phyloP scores from a whole-genome alignment of 495 filamentous ascomycete species.

The Xylaria castorea region DNA sequence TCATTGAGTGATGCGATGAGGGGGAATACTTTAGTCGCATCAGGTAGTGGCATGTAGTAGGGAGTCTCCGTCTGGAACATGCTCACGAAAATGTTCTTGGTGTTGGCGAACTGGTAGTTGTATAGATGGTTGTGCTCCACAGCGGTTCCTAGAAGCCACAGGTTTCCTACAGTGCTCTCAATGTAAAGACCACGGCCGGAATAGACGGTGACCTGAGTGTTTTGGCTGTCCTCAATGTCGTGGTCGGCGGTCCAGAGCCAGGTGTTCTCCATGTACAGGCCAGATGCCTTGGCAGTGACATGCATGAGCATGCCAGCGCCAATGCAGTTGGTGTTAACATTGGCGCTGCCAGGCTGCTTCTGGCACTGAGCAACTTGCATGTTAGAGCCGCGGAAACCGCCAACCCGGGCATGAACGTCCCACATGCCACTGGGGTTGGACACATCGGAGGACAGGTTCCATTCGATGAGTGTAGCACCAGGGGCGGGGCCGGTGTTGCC shows the following conservation, averaged over 20 bases:
- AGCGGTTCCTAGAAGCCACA: constrained; percentile 71
- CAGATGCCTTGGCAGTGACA: constrained; percentile 68
- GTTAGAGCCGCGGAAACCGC: constrained; percentile 79
- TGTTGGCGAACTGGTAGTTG: constrained; percentile 79
- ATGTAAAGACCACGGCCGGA: constrained; percentile 70
- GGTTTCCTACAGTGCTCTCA: constrained; percentile 59
- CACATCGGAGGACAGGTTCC: constrained; percentile 63
- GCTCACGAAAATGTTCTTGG: constrained; percentile 73
- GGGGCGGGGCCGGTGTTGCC: constrained; percentile 69
- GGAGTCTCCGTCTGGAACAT: constrained; percentile 87
- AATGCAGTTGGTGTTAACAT: constrained; percentile 62
- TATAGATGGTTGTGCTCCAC: constrained; percentile 81
- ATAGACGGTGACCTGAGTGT: constrained; percentile 74
- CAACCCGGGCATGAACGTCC: constrained; percentile 86
- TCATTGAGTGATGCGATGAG: constrained; percentile 57
- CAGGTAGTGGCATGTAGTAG: constrained; percentile 69
- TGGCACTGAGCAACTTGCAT: constrained; percentile 76
- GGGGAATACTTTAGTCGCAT: constrained; percentile 64
- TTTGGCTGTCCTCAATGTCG: constrained; percentile 73
- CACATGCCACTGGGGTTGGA: constrained; percentile 80
- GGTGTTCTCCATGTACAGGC: constrained; percentile 83
- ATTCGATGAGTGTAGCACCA: constrained; percentile 77
- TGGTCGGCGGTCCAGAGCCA: constrained; percentile 97
- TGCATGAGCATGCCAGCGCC: constrained; percentile 85
- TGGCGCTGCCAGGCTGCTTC: constrained; percentile 64